phyloP scores from a whole-genome alignment of 305 asterid species.

The Fraxinus albicans region DNA sequence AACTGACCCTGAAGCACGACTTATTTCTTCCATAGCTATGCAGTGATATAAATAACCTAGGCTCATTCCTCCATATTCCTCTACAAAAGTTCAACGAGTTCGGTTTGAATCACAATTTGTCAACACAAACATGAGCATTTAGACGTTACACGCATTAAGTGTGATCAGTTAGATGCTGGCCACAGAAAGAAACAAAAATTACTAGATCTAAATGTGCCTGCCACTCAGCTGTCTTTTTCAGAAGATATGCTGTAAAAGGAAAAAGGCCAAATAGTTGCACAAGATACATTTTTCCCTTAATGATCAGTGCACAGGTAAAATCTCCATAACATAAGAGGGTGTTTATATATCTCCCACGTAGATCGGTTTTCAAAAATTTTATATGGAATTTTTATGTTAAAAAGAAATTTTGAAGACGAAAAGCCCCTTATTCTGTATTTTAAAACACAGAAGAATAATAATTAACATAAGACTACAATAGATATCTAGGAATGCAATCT shows the following conservation, averaged over 20 bases:
- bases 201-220: not conserved
- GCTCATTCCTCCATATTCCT: slow-evolving; percentile 98
- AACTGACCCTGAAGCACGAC: slow-evolving; percentile 97
- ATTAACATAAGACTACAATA: not conserved
- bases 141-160: not conserved
- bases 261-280: not conserved
- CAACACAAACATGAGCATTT: slow-evolving; percentile 8
- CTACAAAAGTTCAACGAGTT: slow-evolving; percentile 36
- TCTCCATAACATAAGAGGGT: not conserved
- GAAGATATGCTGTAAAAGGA: slow-evolving; percentile 1
- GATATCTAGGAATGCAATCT: not conserved
- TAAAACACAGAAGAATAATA: not conserved
- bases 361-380: not conserved
- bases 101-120: slow-evolving; percentile 16
- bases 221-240: not conserved
- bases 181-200: not conserved
- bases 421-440: not conserved
- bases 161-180: not conserved
- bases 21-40: slow-evolving; percentile 96
- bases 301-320: not conserved
- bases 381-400: not conserved
- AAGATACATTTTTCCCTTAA: not conserved
- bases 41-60: slow-evolving; percentile 97
- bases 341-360: not conserved
- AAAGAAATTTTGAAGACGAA: not conserved